A percentile compares a stretch with the other conserved stretches of the same genome.
These are phyloP conservation scores for Thermochaetoides thermophila DNA, from an alignment of 495 filamentous ascomycete species.

Conservation along the genomic window DNA sequence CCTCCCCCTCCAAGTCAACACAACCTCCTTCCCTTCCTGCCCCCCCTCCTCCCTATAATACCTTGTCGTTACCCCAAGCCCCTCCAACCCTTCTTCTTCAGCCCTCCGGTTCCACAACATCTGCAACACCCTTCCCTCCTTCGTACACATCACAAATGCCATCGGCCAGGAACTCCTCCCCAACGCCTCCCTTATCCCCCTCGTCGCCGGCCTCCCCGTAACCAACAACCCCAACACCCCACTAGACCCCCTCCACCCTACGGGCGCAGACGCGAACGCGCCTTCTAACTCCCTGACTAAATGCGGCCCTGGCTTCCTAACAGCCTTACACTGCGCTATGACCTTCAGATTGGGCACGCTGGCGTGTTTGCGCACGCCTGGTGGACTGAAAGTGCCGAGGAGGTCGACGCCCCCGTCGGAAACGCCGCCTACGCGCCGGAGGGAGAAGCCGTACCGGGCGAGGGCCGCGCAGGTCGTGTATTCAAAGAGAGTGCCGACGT, in stretches of 20 bases:
- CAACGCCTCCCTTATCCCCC: conserved; percentile 49
- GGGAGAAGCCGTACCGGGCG: conserved; percentile 43
- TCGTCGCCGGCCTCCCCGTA: conserved; percentile 31
- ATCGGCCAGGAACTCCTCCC: conserved; percentile 51
- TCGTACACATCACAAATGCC: conserved; percentile 37
- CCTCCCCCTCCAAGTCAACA: conserved; percentile 44
- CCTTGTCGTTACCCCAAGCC: conserved; percentile 43
- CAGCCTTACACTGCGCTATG: conserved; percentile 72
- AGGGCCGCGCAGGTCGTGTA: conserved; percentile 60
- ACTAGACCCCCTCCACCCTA: conserved; percentile 43
- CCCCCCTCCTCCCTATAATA: conserved; percentile 23
- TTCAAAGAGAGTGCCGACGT: conserved; percentile 51
- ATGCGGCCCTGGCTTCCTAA: conserved; percentile 42
- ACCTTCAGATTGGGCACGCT: conserved; percentile 39
- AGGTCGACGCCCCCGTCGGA: conserved; percentile 77
- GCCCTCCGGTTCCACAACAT: conserved; percentile 57
- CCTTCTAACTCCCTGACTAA: conserved; percentile 78
- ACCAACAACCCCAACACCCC: conserved; percentile 50
- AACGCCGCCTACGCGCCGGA: conserved; percentile 58
- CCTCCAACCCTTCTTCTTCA: conserved; percentile 46
- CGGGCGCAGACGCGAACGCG: conserved; percentile 52
- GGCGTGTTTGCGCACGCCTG: conserved; percentile 21
- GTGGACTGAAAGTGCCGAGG: conserved; percentile 59
- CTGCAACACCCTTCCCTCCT: conserved; percentile 39
- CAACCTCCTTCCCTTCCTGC: conserved; percentile 18